These are phyloP conservation scores for Amauroascus niger DNA, from an alignment of 2,329 filamentous ascomycete species.

Conservation along the genomic window DNA sequence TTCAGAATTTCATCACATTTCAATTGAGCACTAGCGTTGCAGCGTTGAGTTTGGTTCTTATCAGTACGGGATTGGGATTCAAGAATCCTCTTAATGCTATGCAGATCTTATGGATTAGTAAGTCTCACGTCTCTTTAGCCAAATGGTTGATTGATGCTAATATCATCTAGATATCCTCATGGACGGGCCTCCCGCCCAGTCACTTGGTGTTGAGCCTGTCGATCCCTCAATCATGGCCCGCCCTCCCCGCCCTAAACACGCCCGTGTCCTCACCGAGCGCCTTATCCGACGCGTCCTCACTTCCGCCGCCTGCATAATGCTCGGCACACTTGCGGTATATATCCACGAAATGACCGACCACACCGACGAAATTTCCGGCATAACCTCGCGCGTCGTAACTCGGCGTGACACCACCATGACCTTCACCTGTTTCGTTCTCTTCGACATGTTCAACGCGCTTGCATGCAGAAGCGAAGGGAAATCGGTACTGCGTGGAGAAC, in stretches of 20 bases:
- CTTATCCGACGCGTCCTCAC: constrained; percentile 78
- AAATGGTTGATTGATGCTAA: constrained; percentile 21
- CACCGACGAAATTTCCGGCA: constrained; percentile 38
- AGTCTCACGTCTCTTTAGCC: constrained; percentile 33
- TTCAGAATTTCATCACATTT: constrained; percentile 98
- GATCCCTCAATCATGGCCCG: constrained; percentile 90
- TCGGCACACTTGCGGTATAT: constrained; percentile 85
- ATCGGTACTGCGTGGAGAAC: constrained; percentile 75
- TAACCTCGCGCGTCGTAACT: constrained; percentile 56
- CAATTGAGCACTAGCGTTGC: constrained; percentile 96
- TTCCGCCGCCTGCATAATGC: constrained; percentile 80
- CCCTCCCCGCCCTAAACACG: constrained; percentile 75
- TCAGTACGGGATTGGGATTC: constrained; percentile 87
- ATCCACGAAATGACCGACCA: constrained; percentile 81
- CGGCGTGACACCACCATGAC: constrained; percentile 98
- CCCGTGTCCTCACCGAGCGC: constrained; percentile 77
- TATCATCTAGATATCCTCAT: constrained; percentile 77
- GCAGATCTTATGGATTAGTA: constrained; percentile 99
- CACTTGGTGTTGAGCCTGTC: constrained; percentile 87
- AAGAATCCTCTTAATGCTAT: constrained; percentile 95
- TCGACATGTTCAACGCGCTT: constrained; percentile 99
- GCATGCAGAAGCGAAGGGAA: constrained; percentile 87
- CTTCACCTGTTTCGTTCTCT: constrained; percentile 96
- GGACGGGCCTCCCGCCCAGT: constrained; percentile 96
- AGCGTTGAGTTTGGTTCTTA: constrained; percentile 76